These are phyloP conservation scores for Ophiorrhiza pumila DNA, from an alignment of 257 asterid species.

Conservation along the genomic window DNA sequence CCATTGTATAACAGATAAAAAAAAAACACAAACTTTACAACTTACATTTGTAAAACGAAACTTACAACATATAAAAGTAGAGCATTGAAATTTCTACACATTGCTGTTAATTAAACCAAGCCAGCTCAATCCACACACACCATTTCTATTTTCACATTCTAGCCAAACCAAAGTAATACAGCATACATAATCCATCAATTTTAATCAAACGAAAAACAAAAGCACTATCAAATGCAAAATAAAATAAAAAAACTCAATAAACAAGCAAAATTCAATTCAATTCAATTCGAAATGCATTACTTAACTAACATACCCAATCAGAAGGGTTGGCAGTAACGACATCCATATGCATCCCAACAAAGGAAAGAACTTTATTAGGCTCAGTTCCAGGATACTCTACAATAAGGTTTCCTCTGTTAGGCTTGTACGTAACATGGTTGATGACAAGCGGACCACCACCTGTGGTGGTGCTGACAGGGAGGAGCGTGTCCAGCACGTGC, in stretches of 20 bases:
- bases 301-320: constrained; percentile 63
- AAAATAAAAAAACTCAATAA: background rate
- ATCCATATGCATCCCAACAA: constrained; percentile 99
- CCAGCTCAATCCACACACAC: background rate
- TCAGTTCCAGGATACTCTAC: constrained; percentile 95
- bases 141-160: background rate
- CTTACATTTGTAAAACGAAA: background rate
- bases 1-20: background rate
- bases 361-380: constrained; percentile 71
- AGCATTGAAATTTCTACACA: background rate
- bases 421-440: constrained; percentile 76
- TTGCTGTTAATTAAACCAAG: background rate
- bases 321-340: constrained; percentile 90
- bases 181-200: background rate
- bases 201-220: background rate
- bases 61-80: background rate
- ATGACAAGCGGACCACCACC: constrained; percentile 86
- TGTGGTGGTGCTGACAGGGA: constrained; percentile 65
- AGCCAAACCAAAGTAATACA: background rate
- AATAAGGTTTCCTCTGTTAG: constrained; percentile 90
- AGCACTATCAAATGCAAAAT: background rate
- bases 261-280: background rate
- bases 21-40: background rate
- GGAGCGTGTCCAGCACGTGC: constrained; percentile 75
- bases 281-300: background rate